A percentile compares a stretch with the other conserved stretches of the same genome.
Evolutionary conservation across 2,329 filamentous ascomycete species (phyloP).

Genomic region (Exophiala calicioides): DNA sequence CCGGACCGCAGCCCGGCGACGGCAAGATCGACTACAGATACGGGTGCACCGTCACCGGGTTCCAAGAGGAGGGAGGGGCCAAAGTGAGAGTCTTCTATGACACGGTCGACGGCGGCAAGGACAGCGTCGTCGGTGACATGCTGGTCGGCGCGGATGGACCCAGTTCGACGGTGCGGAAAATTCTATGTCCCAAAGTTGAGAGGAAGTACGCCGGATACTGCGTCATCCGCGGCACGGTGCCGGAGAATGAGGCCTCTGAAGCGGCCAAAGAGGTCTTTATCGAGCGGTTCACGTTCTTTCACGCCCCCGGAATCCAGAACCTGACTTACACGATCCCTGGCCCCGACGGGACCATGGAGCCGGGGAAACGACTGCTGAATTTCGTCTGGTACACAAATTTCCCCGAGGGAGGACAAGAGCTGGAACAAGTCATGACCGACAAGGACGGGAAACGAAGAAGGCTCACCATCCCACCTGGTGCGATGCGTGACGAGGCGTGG

Average conservation of each 20-base stretch:
- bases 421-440: constrained; percentile 35
- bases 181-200: constrained; percentile 22
- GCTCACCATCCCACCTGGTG: constrained; percentile 34
- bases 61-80: constrained; percentile 18
- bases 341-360: constrained; percentile 30
- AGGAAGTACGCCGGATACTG: constrained; percentile 41
- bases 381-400: constrained; percentile 35
- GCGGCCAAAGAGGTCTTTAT: constrained; percentile 31
- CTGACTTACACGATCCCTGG: constrained; percentile 35
- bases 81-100: constrained; percentile 27
- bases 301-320: constrained; percentile 23
- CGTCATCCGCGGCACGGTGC: constrained; percentile 46
- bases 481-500: constrained; percentile 34
- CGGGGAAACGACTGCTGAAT: constrained; percentile 32
- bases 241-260: constrained; percentile 41
- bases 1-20: constrained; percentile 22
- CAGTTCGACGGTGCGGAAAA: constrained; percentile 28
- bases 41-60: constrained; percentile 23
- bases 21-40: constrained; percentile 24
- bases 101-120: constrained; percentile 11
- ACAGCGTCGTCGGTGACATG: constrained; percentile 22
- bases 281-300: constrained; percentile 25
- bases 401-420: constrained; percentile 22
- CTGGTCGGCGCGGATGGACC: constrained; percentile 31
- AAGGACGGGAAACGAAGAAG: constrained; percentile 32